These are phyloP conservation scores for Pleurotus tuber-regium DNA, from an alignment of 768 basidiomycete species.

Conservation along the genomic window DNA sequence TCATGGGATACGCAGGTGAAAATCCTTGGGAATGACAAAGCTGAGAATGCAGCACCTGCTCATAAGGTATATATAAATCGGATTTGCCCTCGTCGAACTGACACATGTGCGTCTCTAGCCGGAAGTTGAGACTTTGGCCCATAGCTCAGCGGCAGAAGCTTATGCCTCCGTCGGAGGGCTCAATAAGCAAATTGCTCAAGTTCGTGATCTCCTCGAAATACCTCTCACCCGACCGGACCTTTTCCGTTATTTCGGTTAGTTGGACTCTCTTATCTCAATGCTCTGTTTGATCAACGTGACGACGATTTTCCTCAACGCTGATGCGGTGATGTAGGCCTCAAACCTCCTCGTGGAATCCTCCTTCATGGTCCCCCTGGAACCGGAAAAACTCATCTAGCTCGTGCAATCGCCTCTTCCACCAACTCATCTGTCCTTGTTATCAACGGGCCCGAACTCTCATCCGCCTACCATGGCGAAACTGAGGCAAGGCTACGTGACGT, in stretches of 20 bases:
- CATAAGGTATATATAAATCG: slow-evolving; percentile 33
- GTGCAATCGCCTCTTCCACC: slow-evolving; percentile 88
- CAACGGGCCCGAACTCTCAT: slow-evolving; percentile 93
- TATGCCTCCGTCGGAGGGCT: slow-evolving; percentile 88
- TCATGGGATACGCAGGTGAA: slow-evolving; percentile 67
- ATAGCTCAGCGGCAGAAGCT: slow-evolving; percentile 46
- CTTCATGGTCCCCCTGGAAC: slow-evolving; percentile 97
- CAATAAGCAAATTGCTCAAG: slow-evolving; percentile 80
- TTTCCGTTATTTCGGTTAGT: slow-evolving; percentile 70
- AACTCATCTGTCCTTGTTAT: slow-evolving; percentile 87
- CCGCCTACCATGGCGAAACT: slow-evolving; percentile 96
- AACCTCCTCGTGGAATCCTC: slow-evolving; percentile 93
- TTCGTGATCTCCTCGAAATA: slow-evolving; percentile 83
- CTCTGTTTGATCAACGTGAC: not conserved
- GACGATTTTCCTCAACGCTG: not conserved
- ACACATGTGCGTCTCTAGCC: slow-evolving; percentile 28
- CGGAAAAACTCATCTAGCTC: slow-evolving; percentile 95
- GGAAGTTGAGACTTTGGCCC: slow-evolving; percentile 46
- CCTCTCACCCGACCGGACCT: slow-evolving; percentile 82
- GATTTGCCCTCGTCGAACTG: slow-evolving; percentile 11
- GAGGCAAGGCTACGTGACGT: slow-evolving; percentile 88
- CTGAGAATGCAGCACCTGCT: slow-evolving; percentile 10
- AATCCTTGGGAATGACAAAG: slow-evolving; percentile 31
- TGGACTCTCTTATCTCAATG: slow-evolving; percentile 5
- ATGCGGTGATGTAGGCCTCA: slow-evolving; percentile 64